Evolutionary conservation across 305 asterid species (phyloP), one percentile per base, ranked within the genome.

Genomic region (Fraxinus xanthoxyloides): DNA sequence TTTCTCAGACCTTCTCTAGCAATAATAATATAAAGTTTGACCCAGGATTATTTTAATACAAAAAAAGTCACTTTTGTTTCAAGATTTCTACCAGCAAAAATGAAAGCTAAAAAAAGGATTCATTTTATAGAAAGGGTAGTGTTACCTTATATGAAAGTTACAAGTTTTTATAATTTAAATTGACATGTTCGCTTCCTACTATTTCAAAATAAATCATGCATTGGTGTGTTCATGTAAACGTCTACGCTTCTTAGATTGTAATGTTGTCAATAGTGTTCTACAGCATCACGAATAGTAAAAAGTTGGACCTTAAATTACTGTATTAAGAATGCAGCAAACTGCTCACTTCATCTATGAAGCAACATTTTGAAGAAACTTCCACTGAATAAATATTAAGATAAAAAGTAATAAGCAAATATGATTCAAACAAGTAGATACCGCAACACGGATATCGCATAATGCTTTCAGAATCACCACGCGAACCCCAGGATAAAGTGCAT

Each of bases 391-490:
- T 24, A 61, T 9, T 26, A 28, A 67, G 30, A 73, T 74, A 56
- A 72, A 67, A 70, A 26, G 74, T 59, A 77, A 43, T 35, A 34
- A 1, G 46, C 76, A 36, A 67, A 80, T 23, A 76, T 70, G 13
- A 48, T 35, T 67, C 12, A 75, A 2, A 79, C 74, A 19, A 34
- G 24, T 28, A 34, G 46, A 77, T 90, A 97, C 99, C 99, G 93
- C 98, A 78, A 97, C 98, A 77, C 99, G 98, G 88, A 97, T 97
- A 89, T 97, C 99, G 73, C 99, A 97, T 81, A 95, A 81, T 30
- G 99, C 99, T 92, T 97, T 97, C 87, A 97, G 85, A 85, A 97
- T 97, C 87, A 93, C 90, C 90, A 95, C 98, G 28, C 99, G 93
- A 77, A 97, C 94, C 26, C 90, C 97, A 76, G 98, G 98, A 86